phyloP scores from a whole-genome alignment of 2,329 filamentous ascomycete genomes.

The Penicillium sclerotigenum region DNA sequence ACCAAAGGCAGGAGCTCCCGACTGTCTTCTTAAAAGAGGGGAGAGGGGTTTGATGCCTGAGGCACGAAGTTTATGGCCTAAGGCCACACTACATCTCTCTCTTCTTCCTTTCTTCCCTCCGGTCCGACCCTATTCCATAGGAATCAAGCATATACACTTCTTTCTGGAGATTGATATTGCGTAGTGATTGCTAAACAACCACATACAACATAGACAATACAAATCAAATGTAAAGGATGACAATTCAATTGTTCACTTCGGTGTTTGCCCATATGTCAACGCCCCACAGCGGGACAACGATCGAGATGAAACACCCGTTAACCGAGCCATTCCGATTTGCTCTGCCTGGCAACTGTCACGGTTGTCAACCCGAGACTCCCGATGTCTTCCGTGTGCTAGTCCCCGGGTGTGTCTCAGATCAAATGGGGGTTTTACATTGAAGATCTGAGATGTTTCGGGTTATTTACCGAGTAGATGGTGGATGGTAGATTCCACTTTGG shows the following conservation, averaged over 20 bases:
- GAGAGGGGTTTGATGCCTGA: no score
- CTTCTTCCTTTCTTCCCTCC: no score
- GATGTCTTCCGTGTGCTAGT: constrained; percentile 19
- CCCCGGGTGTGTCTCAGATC: constrained; percentile 12
- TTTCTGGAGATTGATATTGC: no score
- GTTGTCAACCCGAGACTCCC: constrained; percentile 16
- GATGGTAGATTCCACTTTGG: no score
- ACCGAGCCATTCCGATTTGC: constrained; percentile 28
- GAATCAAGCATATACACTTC: no score
- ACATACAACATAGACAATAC: background rate
- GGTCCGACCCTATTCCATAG: no score
- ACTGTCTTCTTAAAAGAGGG: no score
- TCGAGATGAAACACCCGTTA: constrained; percentile 23
- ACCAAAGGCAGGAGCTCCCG: no score
- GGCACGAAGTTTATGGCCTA: no score
- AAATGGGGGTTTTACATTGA: background rate
- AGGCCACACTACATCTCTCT: no score
- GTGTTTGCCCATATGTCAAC: background rate
- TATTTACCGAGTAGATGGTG: background rate
- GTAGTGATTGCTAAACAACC: no score
- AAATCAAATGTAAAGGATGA: background rate
- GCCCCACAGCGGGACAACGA: constrained; percentile 28
- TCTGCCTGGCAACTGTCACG: constrained; percentile 8
- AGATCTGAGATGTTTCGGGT: background rate
- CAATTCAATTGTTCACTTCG: background rate